Base-by-base conservation (phyloP, 164 flowering plant genomes). In the Vitis cinerea region DNA sequence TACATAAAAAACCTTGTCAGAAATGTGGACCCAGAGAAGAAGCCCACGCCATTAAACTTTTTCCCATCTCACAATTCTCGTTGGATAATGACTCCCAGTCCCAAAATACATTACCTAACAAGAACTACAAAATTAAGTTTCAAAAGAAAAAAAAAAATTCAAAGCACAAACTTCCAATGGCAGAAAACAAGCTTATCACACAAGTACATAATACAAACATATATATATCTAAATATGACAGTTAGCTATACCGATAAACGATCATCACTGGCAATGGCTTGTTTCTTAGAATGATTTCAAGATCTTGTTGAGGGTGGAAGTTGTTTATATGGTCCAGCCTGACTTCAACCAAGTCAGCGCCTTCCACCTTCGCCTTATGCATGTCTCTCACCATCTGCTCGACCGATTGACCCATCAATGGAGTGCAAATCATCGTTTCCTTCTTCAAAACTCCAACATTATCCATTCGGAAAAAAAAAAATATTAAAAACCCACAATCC, bases 341-440 rank as follows among this genome's bases (percentile, higher is more conserved):
- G 69, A 90, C 61, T 80, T 87, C 90, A 27, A 83, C 90, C 1
- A 88, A 62, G 58, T 88, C 90, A 0, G 91, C 93, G 6, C 94
- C 93, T 58, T 68, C 49, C 0, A 69, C 74, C 70, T 84, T 87
- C 0, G 92, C 91, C 65, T 64, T 55, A 27, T 19, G n/a, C 89
- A 89, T 85, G 13, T 81, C 79, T 1, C 15, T 55, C 67, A 86
- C 17, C 83, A 85, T 70, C 58, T 86, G 55, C 47, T 85, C 85
- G 1, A 86, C 77, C 6, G 92, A 75, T 27, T 77, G 64, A 23
- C 77, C 80, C 86, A 79, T 79, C 60, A 86, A 65, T 16, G 86
- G 84, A 7, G 81, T 83, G 71, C 94, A 91, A 12, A 91, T 59
- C 69, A 84, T 63, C 3, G 85, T 74, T 15, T 81, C 54, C 30